phyloP scores from a whole-genome alignment of 2,329 filamentous ascomycete species.

The Cladosporium sp. region DNA sequence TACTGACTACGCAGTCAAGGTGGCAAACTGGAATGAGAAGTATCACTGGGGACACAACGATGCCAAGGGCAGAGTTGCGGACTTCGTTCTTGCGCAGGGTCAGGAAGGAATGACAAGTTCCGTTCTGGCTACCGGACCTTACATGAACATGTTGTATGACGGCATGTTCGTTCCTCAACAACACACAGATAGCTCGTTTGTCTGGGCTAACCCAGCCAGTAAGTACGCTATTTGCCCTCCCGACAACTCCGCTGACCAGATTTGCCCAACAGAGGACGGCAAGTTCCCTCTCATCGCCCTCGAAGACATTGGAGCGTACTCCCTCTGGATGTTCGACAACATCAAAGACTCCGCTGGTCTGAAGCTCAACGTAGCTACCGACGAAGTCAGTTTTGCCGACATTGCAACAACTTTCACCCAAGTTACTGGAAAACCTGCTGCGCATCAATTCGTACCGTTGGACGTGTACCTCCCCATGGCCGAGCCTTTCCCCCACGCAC shows the following conservation, averaged over 20 bases:
- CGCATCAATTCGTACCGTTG: background rate
- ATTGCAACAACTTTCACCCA: background rate
- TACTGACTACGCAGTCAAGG: background rate
- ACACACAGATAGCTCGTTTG: background rate
- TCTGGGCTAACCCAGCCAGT: background rate
- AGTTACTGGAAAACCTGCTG: background rate
- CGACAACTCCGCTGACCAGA: no score
- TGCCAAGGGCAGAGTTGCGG: background rate
- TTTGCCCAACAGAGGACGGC: background rate
- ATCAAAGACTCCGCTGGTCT: background rate
- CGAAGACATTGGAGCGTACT: background rate
- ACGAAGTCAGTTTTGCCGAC: background rate
- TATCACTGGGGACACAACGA: background rate
- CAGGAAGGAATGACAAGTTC: background rate
- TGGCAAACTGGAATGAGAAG: background rate
- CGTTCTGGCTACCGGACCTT: background rate
- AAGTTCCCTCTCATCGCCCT: background rate
- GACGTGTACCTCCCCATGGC: background rate
- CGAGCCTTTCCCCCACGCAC: background rate
- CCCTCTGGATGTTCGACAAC: background rate
- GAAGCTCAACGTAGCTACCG: background rate
- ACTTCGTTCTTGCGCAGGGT: background rate
- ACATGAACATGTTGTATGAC: background rate
- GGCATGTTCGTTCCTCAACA: background rate
- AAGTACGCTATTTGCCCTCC: no score